These are phyloP conservation scores for Dillenia turbinata DNA, from an alignment of 164 flowering plant species.

Conservation along the genomic window DNA sequence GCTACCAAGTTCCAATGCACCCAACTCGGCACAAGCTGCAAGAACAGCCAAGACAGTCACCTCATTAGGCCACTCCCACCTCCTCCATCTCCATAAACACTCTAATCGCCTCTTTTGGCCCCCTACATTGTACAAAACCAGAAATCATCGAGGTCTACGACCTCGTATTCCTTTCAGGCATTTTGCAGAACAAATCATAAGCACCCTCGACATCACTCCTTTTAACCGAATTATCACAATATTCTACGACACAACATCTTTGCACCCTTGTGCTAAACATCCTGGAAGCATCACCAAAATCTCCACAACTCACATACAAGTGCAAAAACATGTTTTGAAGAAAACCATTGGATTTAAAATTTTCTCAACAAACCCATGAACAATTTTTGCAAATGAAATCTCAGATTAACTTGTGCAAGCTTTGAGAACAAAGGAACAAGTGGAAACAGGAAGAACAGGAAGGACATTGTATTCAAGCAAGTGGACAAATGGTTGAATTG, in stretches of 20 bases:
- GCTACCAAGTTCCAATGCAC: conserved; percentile 55
- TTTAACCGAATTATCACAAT: conserved; percentile 52
- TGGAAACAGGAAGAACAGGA: conserved; percentile 48
- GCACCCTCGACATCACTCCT: conserved; percentile 38
- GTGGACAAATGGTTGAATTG: conserved; percentile 39
- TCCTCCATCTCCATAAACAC: conserved; percentile 56
- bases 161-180: conserved; percentile 59
- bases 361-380: conserved; percentile 58
- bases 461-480: conserved; percentile 26
- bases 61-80: conserved; percentile 50
- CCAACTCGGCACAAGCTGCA: conserved; percentile 72
- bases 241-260: conserved; percentile 67
- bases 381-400: conserved; percentile 31
- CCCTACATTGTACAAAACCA: conserved; percentile 57
- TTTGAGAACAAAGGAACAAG: conserved; percentile 61
- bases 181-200: conserved; percentile 35
- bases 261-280: conserved; percentile 54
- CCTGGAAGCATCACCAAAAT: conserved; percentile 26
- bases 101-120: conserved; percentile 46
- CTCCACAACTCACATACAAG: conserved; percentile 51
- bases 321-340: conserved; percentile 46
- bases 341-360: conserved; percentile 45
- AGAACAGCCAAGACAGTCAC: conserved; percentile 67
- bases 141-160: conserved; percentile 70
- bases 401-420: conserved; percentile 43